Evolutionary conservation across 2,329 filamentous ascomycete genomes (phyloP).

Genomic region (Aspergillus nomiae): DNA sequence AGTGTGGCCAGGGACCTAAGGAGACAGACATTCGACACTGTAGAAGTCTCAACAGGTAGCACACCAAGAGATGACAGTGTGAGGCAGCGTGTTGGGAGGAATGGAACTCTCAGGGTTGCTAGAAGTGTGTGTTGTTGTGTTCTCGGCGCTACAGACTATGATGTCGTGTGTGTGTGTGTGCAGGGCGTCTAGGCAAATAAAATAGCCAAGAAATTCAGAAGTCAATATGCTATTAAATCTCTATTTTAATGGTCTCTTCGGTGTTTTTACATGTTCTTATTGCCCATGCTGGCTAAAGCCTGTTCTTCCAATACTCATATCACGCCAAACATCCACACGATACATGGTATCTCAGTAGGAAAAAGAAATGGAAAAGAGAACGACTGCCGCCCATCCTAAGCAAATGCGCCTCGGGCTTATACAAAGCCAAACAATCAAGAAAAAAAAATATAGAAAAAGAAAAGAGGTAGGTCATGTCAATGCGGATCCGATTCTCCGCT

Average conservation of each 20-base stretch:
- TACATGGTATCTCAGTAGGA: conserved; percentile 2
- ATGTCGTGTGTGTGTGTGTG: background rate
- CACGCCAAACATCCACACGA: conserved; percentile 4
- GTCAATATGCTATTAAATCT: background rate
- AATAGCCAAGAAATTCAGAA: background rate
- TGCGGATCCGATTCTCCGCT: background rate
- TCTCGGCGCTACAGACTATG: background rate
- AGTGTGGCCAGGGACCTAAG: background rate
- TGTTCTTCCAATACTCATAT: background rate
- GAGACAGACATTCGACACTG: background rate
- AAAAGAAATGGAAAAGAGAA: background rate
- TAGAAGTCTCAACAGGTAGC: background rate
- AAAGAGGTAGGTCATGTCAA: background rate
- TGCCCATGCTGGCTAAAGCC: conserved; percentile 1
- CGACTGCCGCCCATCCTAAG: background rate
- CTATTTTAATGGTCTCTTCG: background rate
- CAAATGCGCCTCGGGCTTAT: background rate
- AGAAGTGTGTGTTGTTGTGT: background rate
- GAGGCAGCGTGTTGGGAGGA: background rate
- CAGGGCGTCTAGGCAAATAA: background rate
- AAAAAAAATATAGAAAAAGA: background rate
- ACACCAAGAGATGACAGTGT: background rate
- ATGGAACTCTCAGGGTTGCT: background rate
- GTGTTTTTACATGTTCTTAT: background rate
- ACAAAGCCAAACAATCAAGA: background rate